Base-by-base conservation (phyloP, 441 rosid species). In the Euphorbia celastroides region DNA sequence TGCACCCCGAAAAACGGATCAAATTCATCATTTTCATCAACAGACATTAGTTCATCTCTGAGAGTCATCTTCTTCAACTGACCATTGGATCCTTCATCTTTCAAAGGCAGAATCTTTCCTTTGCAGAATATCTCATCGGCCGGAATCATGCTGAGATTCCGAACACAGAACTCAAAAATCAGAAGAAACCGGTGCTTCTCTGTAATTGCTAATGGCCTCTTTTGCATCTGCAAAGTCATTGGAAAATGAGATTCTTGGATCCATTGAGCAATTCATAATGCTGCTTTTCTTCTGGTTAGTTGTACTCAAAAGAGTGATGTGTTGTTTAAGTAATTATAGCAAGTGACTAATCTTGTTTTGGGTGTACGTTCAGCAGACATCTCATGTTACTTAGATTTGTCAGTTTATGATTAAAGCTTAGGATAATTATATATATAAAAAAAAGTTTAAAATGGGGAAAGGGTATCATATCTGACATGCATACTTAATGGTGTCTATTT, bases 211-310 rank as follows among this genome's bases (percentile, higher is more conserved):
- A 74, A 60, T 67, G 22, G 67, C 72, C 17, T 75, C 83, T 65
- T 79, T 80, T 23, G 85, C 65, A 75, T 89, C 97, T 38, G 77
- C 88, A 75, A 93, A 93, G 69, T 91, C 97, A 67, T 74, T 86
- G 70, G 99, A 93, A 79, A 93, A 93, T 55, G 99, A 93, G 84
- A 93, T 91, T 78, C 99, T 91, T 68, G 96, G 95, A 67, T 84
- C 86, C 87, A 48, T 17, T 5, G 74, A 66, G 36, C 77, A 27
- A 57, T 32, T 52, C 68, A 54, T 72, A n/a, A n/a, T n/a, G n/a
- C n/a, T n/a, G n/a, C n/a, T n/a, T 44, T 44, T 16, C 7, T 48
- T 48, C 38, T 67, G 70, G n/a, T 44, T 19, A 13, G 16, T 51
- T 20, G 5, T 19, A 6, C 23, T 1, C 8, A 0, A 7, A 7